Conservation (phyloP, 768 basidiomycete genomes). For the Strobilomyces dryophilus region DNA sequence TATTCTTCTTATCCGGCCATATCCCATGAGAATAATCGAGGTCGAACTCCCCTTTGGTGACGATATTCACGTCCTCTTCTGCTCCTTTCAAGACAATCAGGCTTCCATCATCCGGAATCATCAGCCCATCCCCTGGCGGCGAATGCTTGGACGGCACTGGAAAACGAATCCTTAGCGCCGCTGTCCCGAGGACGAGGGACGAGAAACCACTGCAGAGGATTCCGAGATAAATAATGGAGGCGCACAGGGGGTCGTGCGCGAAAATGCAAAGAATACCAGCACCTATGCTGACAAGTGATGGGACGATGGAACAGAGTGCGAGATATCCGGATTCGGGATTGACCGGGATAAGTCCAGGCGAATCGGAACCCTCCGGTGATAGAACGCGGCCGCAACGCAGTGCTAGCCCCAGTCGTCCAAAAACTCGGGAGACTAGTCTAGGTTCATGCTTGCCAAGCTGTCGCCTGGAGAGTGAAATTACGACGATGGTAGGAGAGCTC, state of each 20-base stretch:
- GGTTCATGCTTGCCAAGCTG: not conserved
- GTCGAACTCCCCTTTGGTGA: slow-evolving; percentile 32
- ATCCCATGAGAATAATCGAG: slow-evolving; percentile 21
- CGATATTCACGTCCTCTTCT: slow-evolving; percentile 24
- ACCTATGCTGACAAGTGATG: slow-evolving; percentile 21
- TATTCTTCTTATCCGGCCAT: not conserved
- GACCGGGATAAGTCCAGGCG: slow-evolving; percentile 2
- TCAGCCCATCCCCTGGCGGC: slow-evolving; percentile 30
- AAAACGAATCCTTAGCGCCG: slow-evolving; percentile 19
- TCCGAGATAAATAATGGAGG: slow-evolving; percentile 30
- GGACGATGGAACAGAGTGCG: slow-evolving; percentile 15
- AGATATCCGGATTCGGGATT: slow-evolving; percentile 9
- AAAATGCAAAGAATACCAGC: slow-evolving; percentile 19
- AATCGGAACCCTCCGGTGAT: too few species aligned
- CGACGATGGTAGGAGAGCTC: slow-evolving; percentile 10
- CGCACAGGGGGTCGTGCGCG: slow-evolving; percentile 22
- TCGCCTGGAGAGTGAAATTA: slow-evolving; percentile 12
- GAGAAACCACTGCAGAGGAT: slow-evolving; percentile 30
- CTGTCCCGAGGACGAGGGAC: slow-evolving; percentile 26
- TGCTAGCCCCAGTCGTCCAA: too few species aligned
- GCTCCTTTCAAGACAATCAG: slow-evolving; percentile 26
- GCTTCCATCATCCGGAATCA: slow-evolving; percentile 17
- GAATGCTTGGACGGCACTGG: slow-evolving; percentile 21
- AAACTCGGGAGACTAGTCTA: too few species aligned
- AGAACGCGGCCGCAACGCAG: too few species aligned